Evolutionary conservation across 2,329 filamentous ascomycete genomes (phyloP).

Genomic region (Fusarium pseudonygamai): DNA sequence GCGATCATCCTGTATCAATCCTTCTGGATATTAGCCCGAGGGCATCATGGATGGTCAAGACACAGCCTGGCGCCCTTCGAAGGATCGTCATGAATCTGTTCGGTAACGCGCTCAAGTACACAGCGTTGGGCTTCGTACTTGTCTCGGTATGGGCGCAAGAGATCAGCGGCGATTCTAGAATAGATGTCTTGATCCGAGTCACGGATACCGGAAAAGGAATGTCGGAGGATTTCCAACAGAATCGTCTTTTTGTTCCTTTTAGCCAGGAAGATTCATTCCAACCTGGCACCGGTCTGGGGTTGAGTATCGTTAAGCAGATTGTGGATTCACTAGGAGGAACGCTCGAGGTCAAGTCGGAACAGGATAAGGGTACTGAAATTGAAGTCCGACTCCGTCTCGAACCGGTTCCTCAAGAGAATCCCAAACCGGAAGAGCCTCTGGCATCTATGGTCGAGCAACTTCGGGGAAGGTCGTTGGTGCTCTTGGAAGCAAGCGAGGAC

Average conservation of each 20-base stretch:
- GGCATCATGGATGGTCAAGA: constrained; percentile 60
- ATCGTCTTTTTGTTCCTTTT: constrained; percentile 69
- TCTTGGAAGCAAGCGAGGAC: constrained; percentile 26
- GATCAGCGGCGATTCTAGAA: constrained; percentile 27
- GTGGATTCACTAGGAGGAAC: constrained; percentile 67
- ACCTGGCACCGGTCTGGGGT: constrained; percentile 68
- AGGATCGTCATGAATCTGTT: constrained; percentile 71
- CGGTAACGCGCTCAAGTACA: constrained; percentile 72
- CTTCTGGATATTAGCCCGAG: constrained; percentile 60
- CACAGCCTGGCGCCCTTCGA: constrained; percentile 61
- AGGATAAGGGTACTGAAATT: constrained; percentile 64
- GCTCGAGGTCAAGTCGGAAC: constrained; percentile 65
- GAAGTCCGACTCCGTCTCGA: constrained; percentile 57
- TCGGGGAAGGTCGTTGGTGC: constrained; percentile 25
- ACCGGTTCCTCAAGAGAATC: constrained; percentile 2
- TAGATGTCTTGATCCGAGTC: constrained; percentile 56
- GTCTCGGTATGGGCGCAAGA: constrained; percentile 48
- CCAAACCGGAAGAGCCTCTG: constrained; percentile 24
- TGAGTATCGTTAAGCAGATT: constrained; percentile 70
- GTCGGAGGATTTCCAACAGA: constrained; percentile 67
- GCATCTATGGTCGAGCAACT: constrained; percentile 15
- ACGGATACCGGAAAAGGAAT: constrained; percentile 73
- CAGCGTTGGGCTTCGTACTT: constrained; percentile 60
- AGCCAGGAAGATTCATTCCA: constrained; percentile 69
- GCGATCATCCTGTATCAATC: constrained; percentile 53